phyloP scores from a whole-genome alignment of 257 asterid genomes.

The Scutellaria minor region DNA sequence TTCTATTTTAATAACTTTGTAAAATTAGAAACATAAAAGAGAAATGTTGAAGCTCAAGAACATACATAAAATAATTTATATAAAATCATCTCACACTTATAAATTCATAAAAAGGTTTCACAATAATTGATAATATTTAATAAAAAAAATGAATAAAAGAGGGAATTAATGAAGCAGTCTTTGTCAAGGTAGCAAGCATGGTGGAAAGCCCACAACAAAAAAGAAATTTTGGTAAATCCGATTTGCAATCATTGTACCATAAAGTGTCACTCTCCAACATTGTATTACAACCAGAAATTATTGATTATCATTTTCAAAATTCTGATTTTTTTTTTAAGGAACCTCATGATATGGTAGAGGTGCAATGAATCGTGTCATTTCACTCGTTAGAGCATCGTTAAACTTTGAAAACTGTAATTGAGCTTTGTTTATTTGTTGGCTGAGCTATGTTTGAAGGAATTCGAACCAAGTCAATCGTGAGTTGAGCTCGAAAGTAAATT shows the following conservation, averaged over 20 bases:
- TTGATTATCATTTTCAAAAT: not conserved
- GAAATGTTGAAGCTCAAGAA: too few species aligned
- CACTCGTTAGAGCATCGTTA: not conserved
- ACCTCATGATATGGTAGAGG: not conserved
- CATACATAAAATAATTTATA: too few species aligned
- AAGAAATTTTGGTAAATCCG: not conserved
- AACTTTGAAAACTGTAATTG: not conserved
- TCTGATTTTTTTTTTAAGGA: not conserved
- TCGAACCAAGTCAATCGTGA: not conserved
- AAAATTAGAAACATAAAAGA: too few species aligned
- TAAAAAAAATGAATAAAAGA: not conserved
- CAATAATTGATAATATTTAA: not conserved
- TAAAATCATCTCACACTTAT: not conserved
- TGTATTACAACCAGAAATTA: not conserved
- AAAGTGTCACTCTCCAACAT: constrained; percentile 34
- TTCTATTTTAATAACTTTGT: too few species aligned
- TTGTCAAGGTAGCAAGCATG: constrained; percentile 25
- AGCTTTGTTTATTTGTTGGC: not conserved
- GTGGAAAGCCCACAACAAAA: constrained; percentile 23
- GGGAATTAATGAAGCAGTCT: not conserved
- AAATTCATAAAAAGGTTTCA: not conserved
- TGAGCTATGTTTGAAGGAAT: not conserved
- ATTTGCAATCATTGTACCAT: constrained; percentile 39
- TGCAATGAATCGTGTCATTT: not conserved
- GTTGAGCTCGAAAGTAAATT: not conserved